Base-by-base conservation (phyloP, 352 stramenopile genomes). In the Halophytophthora batemanensis region DNA sequence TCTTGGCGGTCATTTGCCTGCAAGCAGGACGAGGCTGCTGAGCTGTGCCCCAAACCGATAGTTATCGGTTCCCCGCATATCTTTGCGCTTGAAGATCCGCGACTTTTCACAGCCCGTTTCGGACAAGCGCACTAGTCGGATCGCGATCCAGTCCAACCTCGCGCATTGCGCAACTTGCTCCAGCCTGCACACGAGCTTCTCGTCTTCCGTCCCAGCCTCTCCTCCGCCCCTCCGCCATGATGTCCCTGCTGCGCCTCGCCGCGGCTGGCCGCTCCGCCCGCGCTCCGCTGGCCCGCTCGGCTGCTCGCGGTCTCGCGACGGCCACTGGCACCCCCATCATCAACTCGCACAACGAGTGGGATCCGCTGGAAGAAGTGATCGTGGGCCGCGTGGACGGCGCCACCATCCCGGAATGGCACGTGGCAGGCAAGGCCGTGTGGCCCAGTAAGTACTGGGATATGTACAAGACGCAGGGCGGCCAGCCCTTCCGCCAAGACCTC, bases 341-440 rank as follows among this genome's bases (percentile, higher is more conserved):
- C 47, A 96, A 96, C 72, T 96, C 84, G 31, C 83, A 95, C 74
- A 96, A 92, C 48, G 87, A 96, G 57, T 96, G 85, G 82, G 87
- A 96, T 44, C 84, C 87, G 34, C 69, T 96, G 19, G 87, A 96
- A 61, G 87, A 96, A 53, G 82, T 96, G 39, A 96, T 96, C 40
- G 86, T 96, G n/a, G 87, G 86, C 2, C 69, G 82, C 14, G 76
- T 96, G 21, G 84, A 95, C 15, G 86, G 86, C 50, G 81, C 87
- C 18, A 96, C 87, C 31, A 95, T 96, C 59, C 87, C 86, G n/a
- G 87, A 96, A 52, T 96, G 86, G 87, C 84, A 96, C 60, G 83
- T 95, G 21, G 56, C 87, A 0, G 87, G 87, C 58, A 96, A 96
- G 64, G 87, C 87, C 13, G 85, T 96, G 56, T 96, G 87, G 87